phyloP scores from a whole-genome alignment of 208 protist genomes.

The Trypanosoma congolense region DNA sequence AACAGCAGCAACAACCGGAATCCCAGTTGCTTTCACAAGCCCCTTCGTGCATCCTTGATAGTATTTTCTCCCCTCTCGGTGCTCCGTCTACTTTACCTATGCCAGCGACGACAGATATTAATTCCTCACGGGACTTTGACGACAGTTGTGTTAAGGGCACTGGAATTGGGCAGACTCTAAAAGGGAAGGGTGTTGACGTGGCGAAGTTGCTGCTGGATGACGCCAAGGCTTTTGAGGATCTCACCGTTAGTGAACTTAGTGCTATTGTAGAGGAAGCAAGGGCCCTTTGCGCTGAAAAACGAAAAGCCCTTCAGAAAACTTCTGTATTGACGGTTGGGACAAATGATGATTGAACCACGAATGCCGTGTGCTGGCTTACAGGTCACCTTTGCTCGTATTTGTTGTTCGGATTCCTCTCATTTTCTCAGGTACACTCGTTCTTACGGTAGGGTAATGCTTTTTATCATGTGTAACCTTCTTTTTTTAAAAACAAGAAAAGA shows the following conservation, averaged over 20 bases:
- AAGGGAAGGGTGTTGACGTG: conserved; percentile 8
- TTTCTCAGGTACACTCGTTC: too few species aligned
- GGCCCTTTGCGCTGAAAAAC: conserved; percentile 6
- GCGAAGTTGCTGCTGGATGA: conserved; percentile 29
- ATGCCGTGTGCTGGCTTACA: too few species aligned
- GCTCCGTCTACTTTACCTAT: background rate
- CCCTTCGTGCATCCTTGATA: background rate
- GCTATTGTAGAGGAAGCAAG: conserved; percentile 65
- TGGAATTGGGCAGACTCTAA: background rate
- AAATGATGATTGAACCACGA: too few species aligned
- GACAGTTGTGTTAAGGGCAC: background rate
- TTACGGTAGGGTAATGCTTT: too few species aligned
- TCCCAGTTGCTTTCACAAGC: background rate
- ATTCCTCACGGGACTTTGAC: background rate
- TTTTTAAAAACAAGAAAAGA: too few species aligned
- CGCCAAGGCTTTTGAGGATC: conserved; percentile 52
- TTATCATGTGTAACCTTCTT: too few species aligned
- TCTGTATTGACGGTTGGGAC: background rate
- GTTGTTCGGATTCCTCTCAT: too few species aligned
- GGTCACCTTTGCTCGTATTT: too few species aligned
- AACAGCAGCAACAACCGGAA: too few species aligned
- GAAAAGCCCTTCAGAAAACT: background rate
- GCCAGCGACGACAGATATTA: background rate
- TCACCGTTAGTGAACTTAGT: conserved; percentile 53
- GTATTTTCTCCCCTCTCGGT: background rate